Conservation (phyloP, 106 monocot genomes). For the Triglochin maritima region DNA sequence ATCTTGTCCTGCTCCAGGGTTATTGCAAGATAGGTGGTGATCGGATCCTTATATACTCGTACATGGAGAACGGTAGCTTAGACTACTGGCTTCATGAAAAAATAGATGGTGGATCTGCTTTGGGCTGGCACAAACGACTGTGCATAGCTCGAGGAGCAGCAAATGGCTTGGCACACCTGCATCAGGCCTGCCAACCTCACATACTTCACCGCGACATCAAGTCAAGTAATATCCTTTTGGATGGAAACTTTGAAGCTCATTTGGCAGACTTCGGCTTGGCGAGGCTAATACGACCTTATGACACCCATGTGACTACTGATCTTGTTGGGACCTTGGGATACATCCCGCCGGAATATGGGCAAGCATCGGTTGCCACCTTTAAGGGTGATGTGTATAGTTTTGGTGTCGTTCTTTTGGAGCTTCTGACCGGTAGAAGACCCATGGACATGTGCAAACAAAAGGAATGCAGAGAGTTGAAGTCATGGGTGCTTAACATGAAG, state of each 20-base stretch:
- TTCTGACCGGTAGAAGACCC: conserved; percentile 15
- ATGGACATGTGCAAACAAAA: conserved; percentile 13
- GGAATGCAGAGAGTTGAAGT: conserved; percentile 7
- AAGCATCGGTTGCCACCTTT: conserved; percentile 9
- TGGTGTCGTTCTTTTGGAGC: conserved; percentile 13
- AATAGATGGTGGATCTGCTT: conserved; percentile 24
- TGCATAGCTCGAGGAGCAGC: conserved; percentile 57
- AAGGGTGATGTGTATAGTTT: conserved; percentile 17
- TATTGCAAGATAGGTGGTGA: conserved; percentile 52
- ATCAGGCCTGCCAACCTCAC: conserved; percentile 46
- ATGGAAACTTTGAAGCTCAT: conserved; percentile 45
- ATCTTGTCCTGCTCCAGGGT: conserved; percentile 60
- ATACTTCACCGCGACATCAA: conserved; percentile 73
- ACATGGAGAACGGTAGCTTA: conserved; percentile 83
- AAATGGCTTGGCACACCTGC: conserved; percentile 49
- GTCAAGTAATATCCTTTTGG: conserved; percentile 68
- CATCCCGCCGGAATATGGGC: conserved; percentile 14
- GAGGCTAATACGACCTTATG: conserved; percentile 6
- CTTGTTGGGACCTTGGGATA: conserved; percentile 15
- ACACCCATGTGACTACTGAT: conserved; percentile 15
- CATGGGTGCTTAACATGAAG: conserved; percentile 10
- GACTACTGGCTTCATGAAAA: conserved; percentile 80
- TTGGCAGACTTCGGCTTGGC: conserved; percentile 55
- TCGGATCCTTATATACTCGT: conserved; percentile 56
- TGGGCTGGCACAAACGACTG: conserved; percentile 47